Base-by-base conservation (phyloP, 176 grass and related monocot genomes). In the Carex parvula region DNA sequence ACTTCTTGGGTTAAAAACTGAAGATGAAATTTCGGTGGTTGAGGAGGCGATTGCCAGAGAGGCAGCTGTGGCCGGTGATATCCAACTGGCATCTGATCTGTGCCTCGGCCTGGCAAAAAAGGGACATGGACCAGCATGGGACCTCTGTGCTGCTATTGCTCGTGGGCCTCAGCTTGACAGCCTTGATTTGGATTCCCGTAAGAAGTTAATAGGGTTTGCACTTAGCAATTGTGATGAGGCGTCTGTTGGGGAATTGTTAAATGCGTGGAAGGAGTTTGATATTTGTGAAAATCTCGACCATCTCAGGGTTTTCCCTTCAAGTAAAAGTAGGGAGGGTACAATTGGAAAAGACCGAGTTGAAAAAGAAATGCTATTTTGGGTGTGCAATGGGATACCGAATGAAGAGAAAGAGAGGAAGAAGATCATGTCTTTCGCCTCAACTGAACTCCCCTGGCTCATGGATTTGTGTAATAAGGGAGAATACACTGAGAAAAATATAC, bases 261-360 rank as follows among this genome's bases (percentile, higher is more conserved):
- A 87, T 98, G 92, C 82, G 50, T 98, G 95, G 95, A 98, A 98
- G 74, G 95, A 98, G 57, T 72, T 98, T 66, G 91, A 94, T 87
- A 86, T 91, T 76, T 87, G 81, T 86, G 86, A 86, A 87, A 86
- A 86, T 83, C 83, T 94, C 85, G 91, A 94, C 85, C 86, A 91
- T 84, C 84, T 97, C 73, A 91, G 88, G 79, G 72, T 86, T 91
- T 79, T 58, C 83, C 87, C 90, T 64, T 79, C 88, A 55, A 89
- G 84, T 85, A 84, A 77, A 82, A 90, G 61, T 18, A 84, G 48
- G 65, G 84, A 72, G 85, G 79, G 86, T 74, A 84, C 83, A 64
- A 76, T 68, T 80, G 73, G 87, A 60, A 74, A 92, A 68, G 42
- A 91, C 60, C 72, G 76, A 61, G 86, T 87, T 53, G 75, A 71